A percentile compares a stretch with the other conserved stretches of the same genome.
These are phyloP conservation scores for Avena eriantha DNA, from an alignment of 176 grass and related monocot species.

Conservation along the genomic window DNA sequence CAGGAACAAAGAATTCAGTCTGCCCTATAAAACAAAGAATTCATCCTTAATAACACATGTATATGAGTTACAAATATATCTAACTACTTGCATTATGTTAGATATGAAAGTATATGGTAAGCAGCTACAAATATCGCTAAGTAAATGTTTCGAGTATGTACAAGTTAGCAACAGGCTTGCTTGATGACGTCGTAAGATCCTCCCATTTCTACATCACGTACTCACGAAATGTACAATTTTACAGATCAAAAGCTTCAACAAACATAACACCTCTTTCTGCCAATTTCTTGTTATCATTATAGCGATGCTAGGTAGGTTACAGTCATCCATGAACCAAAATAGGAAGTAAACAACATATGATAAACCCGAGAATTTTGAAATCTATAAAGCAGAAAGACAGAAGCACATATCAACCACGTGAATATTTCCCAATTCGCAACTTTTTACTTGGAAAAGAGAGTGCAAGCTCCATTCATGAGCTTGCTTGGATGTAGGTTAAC, in stretches of 20 bases:
- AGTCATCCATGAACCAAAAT: background rate
- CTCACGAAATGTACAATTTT: background rate
- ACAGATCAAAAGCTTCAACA: conserved; percentile 31
- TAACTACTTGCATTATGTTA: background rate
- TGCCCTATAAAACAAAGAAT: conserved; percentile 61
- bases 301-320: background rate
- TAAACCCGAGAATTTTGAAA: background rate
- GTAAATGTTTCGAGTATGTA: background rate
- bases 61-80: conserved; percentile 27
- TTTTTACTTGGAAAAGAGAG: background rate
- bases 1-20: conserved; percentile 84
- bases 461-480: background rate
- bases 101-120: conserved; percentile 11
- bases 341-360: conserved; percentile 15
- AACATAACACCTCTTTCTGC: background rate
- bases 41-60: conserved; percentile 1
- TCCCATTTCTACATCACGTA: conserved; percentile 17
- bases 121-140: background rate
- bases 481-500: background rate
- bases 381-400: background rate
- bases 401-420: background rate
- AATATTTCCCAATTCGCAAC: background rate
- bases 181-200: background rate
- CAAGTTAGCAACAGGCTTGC: conserved; percentile 9
- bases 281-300: background rate